Conservation (phyloP, 768 basidiomycete genomes). For the Pholiota molesta region DNA sequence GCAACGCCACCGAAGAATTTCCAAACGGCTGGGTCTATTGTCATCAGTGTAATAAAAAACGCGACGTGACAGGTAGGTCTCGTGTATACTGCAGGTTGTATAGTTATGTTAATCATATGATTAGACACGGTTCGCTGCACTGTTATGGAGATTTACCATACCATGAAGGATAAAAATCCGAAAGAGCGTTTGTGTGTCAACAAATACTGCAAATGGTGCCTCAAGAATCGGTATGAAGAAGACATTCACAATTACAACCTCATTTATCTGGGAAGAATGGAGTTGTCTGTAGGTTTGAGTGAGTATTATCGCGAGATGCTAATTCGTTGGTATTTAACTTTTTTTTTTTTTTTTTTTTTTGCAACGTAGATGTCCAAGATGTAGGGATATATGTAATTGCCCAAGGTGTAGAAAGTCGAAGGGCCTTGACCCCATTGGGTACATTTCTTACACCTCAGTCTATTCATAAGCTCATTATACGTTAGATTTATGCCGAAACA, state of each 20-base stretch:
- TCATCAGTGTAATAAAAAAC: slow-evolving; percentile 73
- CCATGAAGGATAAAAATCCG: background rate
- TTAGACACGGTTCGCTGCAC: slow-evolving; percentile 37
- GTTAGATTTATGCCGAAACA: slow-evolving; percentile 16
- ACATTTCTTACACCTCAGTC: slow-evolving; percentile 20
- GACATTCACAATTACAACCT: slow-evolving; percentile 51
- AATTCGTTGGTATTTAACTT: too few relatives aligned
- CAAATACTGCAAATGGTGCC: slow-evolving; percentile 6
- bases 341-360: background rate
- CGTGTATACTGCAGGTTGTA: background rate
- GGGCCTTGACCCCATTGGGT: slow-evolving; percentile 66
- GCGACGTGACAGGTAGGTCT: slow-evolving; percentile 49
- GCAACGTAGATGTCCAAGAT: slow-evolving; percentile 51
- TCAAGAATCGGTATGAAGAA: slow-evolving; percentile 8
- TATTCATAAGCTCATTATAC: background rate
- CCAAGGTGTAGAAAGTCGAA: slow-evolving; percentile 63
- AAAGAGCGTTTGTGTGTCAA: slow-evolving; percentile 7
- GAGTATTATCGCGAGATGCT: slow-evolving; percentile 14
- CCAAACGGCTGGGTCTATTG: slow-evolving; percentile 57
- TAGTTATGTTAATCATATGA: background rate
- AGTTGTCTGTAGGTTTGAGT: slow-evolving; percentile 56
- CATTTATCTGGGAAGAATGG: slow-evolving; percentile 49
- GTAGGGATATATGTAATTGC: slow-evolving; percentile 51
- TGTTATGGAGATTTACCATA: slow-evolving; percentile 1
- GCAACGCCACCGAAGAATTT: slow-evolving; percentile 33